A percentile compares a stretch with the other conserved stretches of the same genome.
phyloP scores from a whole-genome alignment of 108 stramenopile genomes.

The Fistulifera pelliculosa region DNA sequence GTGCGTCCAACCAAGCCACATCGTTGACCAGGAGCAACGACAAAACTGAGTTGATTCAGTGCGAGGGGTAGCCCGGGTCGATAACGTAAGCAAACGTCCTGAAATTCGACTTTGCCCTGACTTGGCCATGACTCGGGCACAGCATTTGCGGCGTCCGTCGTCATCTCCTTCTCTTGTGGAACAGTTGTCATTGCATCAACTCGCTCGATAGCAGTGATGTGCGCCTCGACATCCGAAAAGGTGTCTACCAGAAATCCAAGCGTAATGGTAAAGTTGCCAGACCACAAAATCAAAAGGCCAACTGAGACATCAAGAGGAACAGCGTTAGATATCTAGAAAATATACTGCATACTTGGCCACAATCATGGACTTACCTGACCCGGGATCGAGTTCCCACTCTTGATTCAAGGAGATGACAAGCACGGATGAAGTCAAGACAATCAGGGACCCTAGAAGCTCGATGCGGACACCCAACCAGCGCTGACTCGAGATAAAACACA shows the following conservation, averaged over 20 bases:
- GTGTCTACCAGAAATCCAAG: constrained; percentile 69
- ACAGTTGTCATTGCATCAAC: constrained; percentile 61
- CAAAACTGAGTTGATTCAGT: constrained; percentile 61
- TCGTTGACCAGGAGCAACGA: constrained; percentile 54
- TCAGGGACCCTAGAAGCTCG: constrained; percentile 63
- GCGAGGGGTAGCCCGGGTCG: constrained; percentile 61
- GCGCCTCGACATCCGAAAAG: constrained; percentile 74
- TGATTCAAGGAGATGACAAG: constrained; percentile 57
- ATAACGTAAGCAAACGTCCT: constrained; percentile 65
- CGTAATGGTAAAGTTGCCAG: constrained; percentile 64
- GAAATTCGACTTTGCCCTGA: constrained; percentile 51
- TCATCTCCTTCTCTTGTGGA: constrained; percentile 43
- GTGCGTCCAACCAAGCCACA: constrained; percentile 72
- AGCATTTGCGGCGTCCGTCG: constrained; percentile 17
- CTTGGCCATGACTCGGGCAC: constrained; percentile 43
- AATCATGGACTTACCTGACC: constrained; percentile 28
- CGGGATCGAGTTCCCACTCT: constrained; percentile 33
- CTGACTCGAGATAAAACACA: constrained; percentile 75
- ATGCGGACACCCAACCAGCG: constrained; percentile 82
- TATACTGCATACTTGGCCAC: too few species aligned
- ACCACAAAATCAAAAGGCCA: constrained; percentile 74
- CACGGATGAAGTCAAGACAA: constrained; percentile 49
- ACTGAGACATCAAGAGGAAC: constrained; percentile 10
- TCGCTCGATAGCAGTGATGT: constrained; percentile 77
- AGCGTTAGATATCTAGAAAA: constrained; percentile 16